Evolutionary conservation across 2,329 filamentous ascomycete species (phyloP).

Genomic region (Coniochaeta sp.): DNA sequence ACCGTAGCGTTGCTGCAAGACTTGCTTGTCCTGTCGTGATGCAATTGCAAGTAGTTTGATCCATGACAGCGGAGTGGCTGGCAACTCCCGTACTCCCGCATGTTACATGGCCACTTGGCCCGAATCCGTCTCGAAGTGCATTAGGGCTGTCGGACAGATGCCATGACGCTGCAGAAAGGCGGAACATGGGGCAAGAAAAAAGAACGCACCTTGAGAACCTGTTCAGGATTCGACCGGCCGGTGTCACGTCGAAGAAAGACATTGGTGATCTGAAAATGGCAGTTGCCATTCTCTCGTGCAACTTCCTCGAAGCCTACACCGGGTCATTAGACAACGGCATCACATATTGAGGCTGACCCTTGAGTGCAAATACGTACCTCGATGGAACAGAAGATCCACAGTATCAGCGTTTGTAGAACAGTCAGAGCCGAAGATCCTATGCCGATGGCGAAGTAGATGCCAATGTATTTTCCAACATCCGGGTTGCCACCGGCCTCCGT

Average conservation of each 20-base stretch:
- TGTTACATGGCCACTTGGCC: constrained; percentile 8
- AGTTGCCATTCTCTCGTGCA: constrained; percentile 95
- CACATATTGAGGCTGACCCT: constrained; percentile 13
- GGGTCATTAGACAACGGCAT: constrained; percentile 6
- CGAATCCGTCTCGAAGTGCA: constrained; percentile 5
- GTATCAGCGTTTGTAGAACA: constrained; percentile 83
- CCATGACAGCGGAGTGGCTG: not conserved
- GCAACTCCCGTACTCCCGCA: not conserved
- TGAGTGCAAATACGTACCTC: constrained; percentile 51
- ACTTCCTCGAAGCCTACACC: constrained; percentile 75
- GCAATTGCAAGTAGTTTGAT: not conserved
- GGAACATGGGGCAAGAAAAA: not conserved
- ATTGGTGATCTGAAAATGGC: constrained; percentile 97
- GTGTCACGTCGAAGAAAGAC: constrained; percentile 98
- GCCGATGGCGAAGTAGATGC: constrained; percentile 92
- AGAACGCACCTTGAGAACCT: constrained; percentile 75
- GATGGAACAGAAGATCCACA: constrained; percentile 99
- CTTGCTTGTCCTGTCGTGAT: constrained; percentile 7
- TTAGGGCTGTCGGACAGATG: constrained; percentile 8
- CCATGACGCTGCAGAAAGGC: not conserved
- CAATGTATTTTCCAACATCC: constrained; percentile 81
- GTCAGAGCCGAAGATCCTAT: constrained; percentile 79
- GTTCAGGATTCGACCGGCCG: constrained; percentile 92
- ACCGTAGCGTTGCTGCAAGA: not conserved
- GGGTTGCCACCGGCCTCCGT: constrained; percentile 60